Evolutionary conservation across 2,329 filamentous ascomycete species (phyloP).

Genomic region (Colletotrichum camelliae): DNA sequence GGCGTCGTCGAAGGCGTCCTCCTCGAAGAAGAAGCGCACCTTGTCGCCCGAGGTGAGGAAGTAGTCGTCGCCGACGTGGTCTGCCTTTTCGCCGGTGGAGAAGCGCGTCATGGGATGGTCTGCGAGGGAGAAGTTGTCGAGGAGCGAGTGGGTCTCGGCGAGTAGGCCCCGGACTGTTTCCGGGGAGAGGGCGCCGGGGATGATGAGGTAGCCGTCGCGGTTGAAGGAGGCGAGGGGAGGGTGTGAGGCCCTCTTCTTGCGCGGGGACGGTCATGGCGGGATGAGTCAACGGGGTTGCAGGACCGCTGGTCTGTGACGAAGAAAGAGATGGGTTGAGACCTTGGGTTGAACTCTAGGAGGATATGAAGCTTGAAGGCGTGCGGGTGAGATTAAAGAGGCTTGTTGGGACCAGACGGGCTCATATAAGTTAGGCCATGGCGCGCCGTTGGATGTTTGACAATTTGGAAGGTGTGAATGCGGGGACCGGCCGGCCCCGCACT

Average conservation of each 20-base stretch:
- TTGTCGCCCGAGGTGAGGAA: constrained; percentile 91
- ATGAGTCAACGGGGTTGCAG: neutral
- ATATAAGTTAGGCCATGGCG: neutral
- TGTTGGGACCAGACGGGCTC: neutral
- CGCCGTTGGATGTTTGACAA: neutral
- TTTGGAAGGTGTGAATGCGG: neutral
- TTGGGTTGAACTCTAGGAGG: fast-evolving
- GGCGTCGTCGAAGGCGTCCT: constrained; percentile 78
- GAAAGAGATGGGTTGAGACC: neutral
- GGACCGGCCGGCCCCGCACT: constrained; percentile 7
- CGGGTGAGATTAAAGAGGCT: neutral
- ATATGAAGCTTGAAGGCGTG: neutral
- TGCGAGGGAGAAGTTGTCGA: constrained; percentile 77
- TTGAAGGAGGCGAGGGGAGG: constrained; percentile 74
- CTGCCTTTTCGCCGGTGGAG: constrained; percentile 76
- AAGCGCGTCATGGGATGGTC: constrained; percentile 94
- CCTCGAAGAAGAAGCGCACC: constrained; percentile 96
- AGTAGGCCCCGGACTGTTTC: constrained; percentile 73
- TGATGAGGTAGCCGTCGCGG: constrained; percentile 87
- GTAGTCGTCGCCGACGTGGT: constrained; percentile 93
- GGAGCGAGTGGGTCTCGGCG: constrained; percentile 74
- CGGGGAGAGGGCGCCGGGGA: constrained; percentile 76
- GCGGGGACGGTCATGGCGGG: neutral
- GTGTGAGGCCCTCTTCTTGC: constrained; percentile 63
- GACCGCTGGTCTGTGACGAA: neutral